These are phyloP conservation scores for Apiospora rasikravindrae DNA, from an alignment of 2,329 filamentous ascomycete genomes.

Conservation along the genomic window DNA sequence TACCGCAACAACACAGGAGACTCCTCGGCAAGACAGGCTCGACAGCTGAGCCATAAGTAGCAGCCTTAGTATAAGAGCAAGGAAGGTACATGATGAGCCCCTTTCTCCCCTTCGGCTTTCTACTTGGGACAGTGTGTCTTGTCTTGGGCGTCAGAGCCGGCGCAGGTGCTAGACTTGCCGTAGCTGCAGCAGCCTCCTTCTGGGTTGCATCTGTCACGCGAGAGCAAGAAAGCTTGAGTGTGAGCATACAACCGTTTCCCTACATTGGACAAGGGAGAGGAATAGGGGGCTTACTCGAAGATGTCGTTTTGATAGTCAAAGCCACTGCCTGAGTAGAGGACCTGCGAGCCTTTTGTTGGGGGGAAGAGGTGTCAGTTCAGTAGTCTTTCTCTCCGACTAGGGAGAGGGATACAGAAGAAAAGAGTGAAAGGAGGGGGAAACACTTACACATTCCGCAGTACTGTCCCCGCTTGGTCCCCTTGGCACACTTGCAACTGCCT, in stretches of 20 bases:
- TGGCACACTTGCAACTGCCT: background rate
- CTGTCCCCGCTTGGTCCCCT: background rate
- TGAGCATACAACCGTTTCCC: background rate
- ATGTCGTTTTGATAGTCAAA: background rate
- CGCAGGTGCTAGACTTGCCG: background rate
- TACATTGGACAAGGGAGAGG: background rate
- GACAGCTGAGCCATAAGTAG: background rate
- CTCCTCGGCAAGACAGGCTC: background rate
- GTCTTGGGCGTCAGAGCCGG: background rate
- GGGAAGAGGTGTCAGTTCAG: background rate
- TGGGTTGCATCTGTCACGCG: background rate
- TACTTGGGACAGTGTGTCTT: background rate
- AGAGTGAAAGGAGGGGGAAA: no score
- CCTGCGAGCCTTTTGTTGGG: background rate
- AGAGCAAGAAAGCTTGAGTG: background rate
- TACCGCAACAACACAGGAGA: background rate
- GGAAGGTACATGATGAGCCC: background rate
- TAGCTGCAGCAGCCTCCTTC: background rate
- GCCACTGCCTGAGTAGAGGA: background rate
- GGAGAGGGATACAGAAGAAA: background rate
- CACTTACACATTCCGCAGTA: background rate
- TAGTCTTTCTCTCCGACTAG: background rate
- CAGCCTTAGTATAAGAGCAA: background rate
- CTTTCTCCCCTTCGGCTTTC: background rate
- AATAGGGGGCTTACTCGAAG: background rate